Evolutionary conservation across 495 filamentous ascomycete genomes (phyloP).

Genomic region (Aspergillus sclerotiicarbonarius): DNA sequence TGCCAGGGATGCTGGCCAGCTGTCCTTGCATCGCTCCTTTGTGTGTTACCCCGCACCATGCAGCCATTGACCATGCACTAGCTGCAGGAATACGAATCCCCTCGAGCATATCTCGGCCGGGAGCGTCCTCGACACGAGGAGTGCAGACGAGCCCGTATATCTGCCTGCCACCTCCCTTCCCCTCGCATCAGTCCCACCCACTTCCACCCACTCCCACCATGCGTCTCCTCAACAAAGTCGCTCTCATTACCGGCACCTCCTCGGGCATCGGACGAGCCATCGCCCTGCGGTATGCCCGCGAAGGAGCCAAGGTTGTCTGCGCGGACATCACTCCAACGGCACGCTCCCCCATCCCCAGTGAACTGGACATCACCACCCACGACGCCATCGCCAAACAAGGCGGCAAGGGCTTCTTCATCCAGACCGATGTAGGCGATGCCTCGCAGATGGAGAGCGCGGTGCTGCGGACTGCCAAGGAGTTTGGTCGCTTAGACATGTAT

Average conservation of each 20-base stretch:
- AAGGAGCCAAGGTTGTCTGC: slow-evolving; percentile 50
- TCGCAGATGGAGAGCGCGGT: slow-evolving; percentile 39
- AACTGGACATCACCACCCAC: slow-evolving; percentile 37
- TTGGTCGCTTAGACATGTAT: slow-evolving; percentile 52
- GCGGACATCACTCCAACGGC: slow-evolving; percentile 41
- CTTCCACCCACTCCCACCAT: neutral
- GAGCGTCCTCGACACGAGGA: too few relatives aligned
- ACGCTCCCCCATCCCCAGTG: slow-evolving; percentile 26
- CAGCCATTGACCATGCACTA: too few relatives aligned
- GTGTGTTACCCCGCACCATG: too few relatives aligned
- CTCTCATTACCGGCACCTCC: slow-evolving; percentile 50
- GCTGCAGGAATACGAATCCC: too few relatives aligned
- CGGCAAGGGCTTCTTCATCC: slow-evolving; percentile 43
- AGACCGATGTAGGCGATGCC: slow-evolving; percentile 43
- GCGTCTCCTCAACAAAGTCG: slow-evolving; percentile 36
- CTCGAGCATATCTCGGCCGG: too few relatives aligned
- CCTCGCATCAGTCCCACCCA: neutral
- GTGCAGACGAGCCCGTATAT: neutral
- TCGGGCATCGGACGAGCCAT: slow-evolving; percentile 50
- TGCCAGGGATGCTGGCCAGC: neutral
- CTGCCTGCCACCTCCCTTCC: neutral
- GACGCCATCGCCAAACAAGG: slow-evolving; percentile 37
- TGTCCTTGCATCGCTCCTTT: neutral
- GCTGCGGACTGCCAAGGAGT: slow-evolving; percentile 31
- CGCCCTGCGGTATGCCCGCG: slow-evolving; percentile 36